phyloP scores from a whole-genome alignment of 257 asterid species.

The Solanum medicagineum region DNA sequence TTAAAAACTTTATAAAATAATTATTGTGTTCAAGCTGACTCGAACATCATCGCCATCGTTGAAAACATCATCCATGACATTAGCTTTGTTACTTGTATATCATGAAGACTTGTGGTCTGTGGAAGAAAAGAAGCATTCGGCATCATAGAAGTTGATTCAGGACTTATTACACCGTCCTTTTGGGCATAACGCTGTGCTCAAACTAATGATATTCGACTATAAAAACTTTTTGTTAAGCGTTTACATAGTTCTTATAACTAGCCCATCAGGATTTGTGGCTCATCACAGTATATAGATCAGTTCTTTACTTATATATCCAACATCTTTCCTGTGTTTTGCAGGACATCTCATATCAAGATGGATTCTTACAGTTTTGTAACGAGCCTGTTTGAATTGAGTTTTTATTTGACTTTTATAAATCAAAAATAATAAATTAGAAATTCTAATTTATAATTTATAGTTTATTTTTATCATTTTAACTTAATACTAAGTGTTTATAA shows the following conservation, averaged over 20 bases:
- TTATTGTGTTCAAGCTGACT: background rate
- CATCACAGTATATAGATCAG: too few species aligned
- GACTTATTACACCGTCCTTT: background rate
- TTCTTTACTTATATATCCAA: too few species aligned
- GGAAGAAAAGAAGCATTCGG: background rate
- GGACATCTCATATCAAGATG: too few species aligned
- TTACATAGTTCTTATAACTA: background rate
- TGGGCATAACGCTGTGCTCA: background rate
- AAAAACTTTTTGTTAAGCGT: background rate
- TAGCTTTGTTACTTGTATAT: background rate
- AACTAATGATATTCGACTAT: background rate
- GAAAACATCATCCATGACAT: background rate
- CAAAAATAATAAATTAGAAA: too few species aligned
- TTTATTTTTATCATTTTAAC: too few species aligned
- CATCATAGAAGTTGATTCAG: background rate
- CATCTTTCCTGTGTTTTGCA: too few species aligned
- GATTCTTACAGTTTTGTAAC: too few species aligned
- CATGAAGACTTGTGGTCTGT: background rate
- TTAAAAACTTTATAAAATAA: background rate
- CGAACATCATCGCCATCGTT: rapidly evolving
- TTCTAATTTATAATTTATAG: too few species aligned
- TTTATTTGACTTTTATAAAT: background rate
- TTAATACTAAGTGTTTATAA: too few species aligned
- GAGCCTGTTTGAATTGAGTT: too few species aligned
- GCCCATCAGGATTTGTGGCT: rapidly evolving